phyloP scores from a whole-genome alignment of 192 early-diverging fungal genomes.

The Chytriomyces sp. region DNA sequence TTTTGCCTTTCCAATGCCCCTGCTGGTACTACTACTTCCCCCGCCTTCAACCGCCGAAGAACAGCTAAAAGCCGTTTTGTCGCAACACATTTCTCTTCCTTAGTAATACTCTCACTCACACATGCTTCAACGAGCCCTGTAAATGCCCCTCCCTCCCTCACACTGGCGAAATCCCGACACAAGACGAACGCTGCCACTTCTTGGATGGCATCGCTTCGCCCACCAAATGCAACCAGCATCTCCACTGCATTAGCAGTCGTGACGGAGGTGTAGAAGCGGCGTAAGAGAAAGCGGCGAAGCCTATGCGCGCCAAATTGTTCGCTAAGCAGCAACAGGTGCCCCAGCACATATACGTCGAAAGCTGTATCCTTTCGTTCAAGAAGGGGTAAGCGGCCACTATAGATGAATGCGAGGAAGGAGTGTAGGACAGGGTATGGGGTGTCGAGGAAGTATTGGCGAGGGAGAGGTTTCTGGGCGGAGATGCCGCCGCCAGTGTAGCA shows the following conservation, averaged over 20 bases:
- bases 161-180: not conserved
- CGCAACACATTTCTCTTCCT: not conserved
- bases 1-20: conserved; percentile 3
- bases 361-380: not conserved
- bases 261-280: not conserved
- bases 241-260: not conserved
- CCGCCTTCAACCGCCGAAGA: conserved; percentile 4
- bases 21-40: not conserved
- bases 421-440: conserved; percentile 13
- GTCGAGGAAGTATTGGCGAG: conserved; percentile 1
- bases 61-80: conserved; percentile 15
- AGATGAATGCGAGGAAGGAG: conserved; percentile 22
- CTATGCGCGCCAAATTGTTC: conserved; percentile 4
- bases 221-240: not conserved
- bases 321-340: not conserved
- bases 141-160: not conserved
- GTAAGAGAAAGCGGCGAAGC: not conserved
- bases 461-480: not conserved
- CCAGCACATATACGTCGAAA: not conserved
- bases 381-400: conserved; percentile 22
- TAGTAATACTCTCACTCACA: not conserved
- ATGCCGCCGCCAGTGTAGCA: not conserved
- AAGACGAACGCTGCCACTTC: not conserved
- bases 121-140: not conserved
- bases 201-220: not conserved